Conservation (phyloP, 306 rosid genomes). For the Glycine soja region DNA sequence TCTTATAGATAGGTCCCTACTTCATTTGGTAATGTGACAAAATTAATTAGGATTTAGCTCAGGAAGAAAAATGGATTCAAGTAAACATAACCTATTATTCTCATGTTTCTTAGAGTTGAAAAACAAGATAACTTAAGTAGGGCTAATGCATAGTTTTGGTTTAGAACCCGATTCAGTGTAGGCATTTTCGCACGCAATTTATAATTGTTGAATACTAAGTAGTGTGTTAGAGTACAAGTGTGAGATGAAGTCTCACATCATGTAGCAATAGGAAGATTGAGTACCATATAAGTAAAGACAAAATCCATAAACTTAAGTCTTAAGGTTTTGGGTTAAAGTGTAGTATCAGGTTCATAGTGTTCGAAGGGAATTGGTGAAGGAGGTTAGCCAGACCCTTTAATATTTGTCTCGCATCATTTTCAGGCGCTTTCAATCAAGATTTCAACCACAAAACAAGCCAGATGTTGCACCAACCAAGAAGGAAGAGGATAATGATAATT, state of each 20-base stretch:
- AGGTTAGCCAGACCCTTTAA: not conserved
- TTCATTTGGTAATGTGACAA: not conserved
- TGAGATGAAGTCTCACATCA: too few relatives aligned
- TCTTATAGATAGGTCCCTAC: not conserved
- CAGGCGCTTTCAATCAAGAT: conserved; percentile 45
- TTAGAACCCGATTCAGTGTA: not conserved
- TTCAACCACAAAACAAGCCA: conserved; percentile 34
- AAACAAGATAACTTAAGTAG: not conserved
- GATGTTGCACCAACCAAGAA: conserved; percentile 54
- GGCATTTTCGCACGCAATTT: too few relatives aligned
- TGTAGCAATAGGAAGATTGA: too few relatives aligned
- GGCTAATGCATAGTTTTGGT: not conserved
- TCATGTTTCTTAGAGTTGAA: not conserved
- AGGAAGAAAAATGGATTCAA: not conserved
- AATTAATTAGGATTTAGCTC: not conserved
- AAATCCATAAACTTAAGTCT: too few relatives aligned
- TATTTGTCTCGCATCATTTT: conserved; percentile 35
- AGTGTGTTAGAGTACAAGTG: too few relatives aligned
- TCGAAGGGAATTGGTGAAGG: too few relatives aligned
- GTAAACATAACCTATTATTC: not conserved
- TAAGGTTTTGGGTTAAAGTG: too few relatives aligned
- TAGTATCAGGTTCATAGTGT: too few relatives aligned
- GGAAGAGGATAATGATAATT: conserved; percentile 81
- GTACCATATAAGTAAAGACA: too few relatives aligned
- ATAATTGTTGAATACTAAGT: too few relatives aligned